These are phyloP conservation scores for Arthonia radiata DNA, from an alignment of 495 filamentous ascomycete genomes.

Conservation along the genomic window DNA sequence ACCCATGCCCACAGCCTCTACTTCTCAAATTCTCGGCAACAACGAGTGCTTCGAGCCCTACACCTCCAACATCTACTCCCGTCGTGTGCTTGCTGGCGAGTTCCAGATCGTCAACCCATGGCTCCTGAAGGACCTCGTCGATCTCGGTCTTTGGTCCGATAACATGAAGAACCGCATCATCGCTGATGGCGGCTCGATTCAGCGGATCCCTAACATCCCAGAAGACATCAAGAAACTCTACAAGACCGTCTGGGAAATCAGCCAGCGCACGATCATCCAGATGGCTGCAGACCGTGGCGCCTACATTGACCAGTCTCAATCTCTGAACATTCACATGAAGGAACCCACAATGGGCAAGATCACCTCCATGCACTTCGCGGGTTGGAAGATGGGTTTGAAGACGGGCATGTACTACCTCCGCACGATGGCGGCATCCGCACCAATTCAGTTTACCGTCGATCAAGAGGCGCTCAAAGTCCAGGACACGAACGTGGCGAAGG, in stretches of 20 bases:
- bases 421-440: conserved; percentile 85
- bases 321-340: conserved; percentile 96
- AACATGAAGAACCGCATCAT: conserved; percentile 99
- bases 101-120: conserved; percentile 99
- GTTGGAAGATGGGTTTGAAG: conserved; percentile 97
- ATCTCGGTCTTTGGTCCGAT: conserved; percentile 95
- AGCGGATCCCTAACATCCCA: conserved; percentile 89
- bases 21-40: conserved; percentile 89
- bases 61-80: conserved; percentile 97
- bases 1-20: conserved; percentile 93
- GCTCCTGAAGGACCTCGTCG: conserved; percentile 93
- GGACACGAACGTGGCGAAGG: conserved; percentile 57
- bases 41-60: conserved; percentile 99
- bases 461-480: conserved; percentile 80
- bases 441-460: conserved; percentile 98
- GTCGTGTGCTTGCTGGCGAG: conserved; percentile 89
- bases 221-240: conserved; percentile 89
- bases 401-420: conserved; percentile 99
- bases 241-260: conserved; percentile 99
- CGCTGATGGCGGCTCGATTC: conserved; percentile 81
- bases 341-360: conserved; percentile 99
- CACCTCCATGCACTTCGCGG: conserved; percentile 96
- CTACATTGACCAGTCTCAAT: conserved; percentile 96
- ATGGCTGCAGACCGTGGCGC: conserved; percentile 97
- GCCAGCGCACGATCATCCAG: conserved; percentile 81